A percentile compares a stretch with the other conserved stretches of the same genome.
These are phyloP conservation scores for Gnomoniopsis sp. DNA, from an alignment of 2,329 filamentous ascomycete species.

Conservation along the genomic window DNA sequence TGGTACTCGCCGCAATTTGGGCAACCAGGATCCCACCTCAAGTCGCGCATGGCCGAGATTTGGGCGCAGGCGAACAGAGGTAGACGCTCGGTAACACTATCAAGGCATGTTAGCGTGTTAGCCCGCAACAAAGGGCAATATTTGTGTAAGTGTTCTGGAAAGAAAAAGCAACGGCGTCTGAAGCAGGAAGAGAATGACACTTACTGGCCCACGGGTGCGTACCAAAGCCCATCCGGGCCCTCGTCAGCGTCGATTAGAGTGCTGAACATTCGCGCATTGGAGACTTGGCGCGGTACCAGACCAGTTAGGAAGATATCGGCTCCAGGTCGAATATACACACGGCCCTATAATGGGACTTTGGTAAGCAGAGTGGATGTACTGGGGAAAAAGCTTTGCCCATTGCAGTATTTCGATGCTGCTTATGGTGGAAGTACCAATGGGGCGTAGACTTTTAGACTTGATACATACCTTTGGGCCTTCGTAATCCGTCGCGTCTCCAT, in stretches of 20 bases:
- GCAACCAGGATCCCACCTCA: constrained; percentile 4
- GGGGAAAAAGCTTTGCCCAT: neutral
- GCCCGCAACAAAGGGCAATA: neutral
- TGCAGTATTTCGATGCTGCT: neutral
- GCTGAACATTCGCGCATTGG: neutral
- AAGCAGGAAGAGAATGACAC: too few species aligned
- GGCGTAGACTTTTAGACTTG: neutral
- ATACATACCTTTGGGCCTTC: neutral
- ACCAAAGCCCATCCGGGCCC: neutral
- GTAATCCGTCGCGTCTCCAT: neutral
- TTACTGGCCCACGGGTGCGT: neutral
- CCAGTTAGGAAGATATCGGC: constrained; percentile 7
- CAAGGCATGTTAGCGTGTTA: too few species aligned
- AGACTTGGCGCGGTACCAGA: neutral
- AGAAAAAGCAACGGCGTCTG: neutral
- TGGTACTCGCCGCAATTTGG: neutral
- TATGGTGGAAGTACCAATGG: neutral
- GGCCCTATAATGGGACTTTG: neutral
- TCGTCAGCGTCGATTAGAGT: neutral
- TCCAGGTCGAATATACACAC: constrained; percentile 1
- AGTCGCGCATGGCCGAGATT: constrained; percentile 2
- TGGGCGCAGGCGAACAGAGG: neutral
- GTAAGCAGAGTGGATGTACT: neutral
- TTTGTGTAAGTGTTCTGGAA: neutral
- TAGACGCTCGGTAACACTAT: neutral